These are phyloP conservation scores for Candida tunisiensis DNA, from an alignment of 1,139 yeast genomes.

Conservation along the genomic window DNA sequence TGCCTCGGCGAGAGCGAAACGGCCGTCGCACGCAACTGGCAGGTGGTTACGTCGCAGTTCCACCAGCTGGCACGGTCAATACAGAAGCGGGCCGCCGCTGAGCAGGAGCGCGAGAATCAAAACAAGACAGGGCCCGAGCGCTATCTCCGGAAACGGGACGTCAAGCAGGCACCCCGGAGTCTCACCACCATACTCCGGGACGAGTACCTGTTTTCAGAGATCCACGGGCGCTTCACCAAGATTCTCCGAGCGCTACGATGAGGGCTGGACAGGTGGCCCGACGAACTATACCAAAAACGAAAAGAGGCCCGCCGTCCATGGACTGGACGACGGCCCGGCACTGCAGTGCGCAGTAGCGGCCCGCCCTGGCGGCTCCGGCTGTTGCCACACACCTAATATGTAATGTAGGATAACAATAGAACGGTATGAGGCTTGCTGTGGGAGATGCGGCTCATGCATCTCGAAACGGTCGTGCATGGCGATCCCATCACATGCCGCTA, in stretches of 20 bases:
- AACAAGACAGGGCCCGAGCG: conserved; percentile 31
- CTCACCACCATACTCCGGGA: conserved; percentile 46
- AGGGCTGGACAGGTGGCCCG: conserved; percentile 33
- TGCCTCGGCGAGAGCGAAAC: conserved; percentile 44
- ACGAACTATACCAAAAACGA: no score
- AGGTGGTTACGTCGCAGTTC: conserved; percentile 33
- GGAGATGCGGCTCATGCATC: no score
- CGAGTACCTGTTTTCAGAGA: conserved; percentile 36
- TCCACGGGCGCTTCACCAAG: conserved; percentile 30
- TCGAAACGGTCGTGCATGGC: no score
- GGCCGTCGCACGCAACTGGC: conserved; percentile 40
- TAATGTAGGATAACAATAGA: no score
- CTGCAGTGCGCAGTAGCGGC: no score
- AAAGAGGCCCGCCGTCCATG: no score
- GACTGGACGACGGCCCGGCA: no score
- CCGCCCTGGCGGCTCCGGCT: no score
- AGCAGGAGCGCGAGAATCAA: conserved; percentile 10
- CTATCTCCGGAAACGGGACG: conserved; percentile 34
- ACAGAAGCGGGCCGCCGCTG: conserved; percentile 25
- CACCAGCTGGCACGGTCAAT: conserved; percentile 33
- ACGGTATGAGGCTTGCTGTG: no score
- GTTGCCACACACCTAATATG: no score
- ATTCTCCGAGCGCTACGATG: conserved; percentile 35
- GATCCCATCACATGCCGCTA: no score
- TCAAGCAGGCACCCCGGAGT: conserved; percentile 34